Evolutionary conservation across 192 early-diverging fungal genomes (phyloP).

Genomic region (Coemansia sp.): DNA sequence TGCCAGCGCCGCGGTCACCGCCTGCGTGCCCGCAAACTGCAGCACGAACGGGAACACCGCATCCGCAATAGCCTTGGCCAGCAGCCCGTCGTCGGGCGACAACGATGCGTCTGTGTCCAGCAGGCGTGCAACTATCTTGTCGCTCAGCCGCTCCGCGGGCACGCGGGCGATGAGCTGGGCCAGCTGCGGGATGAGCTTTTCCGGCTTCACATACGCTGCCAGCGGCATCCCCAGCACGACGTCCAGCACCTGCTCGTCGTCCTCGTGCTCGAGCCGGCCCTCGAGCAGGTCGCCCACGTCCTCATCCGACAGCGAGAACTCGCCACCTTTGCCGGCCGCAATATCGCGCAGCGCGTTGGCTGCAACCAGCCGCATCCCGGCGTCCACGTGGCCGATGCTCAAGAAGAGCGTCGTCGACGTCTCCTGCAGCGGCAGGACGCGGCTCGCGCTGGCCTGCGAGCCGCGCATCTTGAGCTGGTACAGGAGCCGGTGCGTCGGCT

Average conservation of each 20-base stretch:
- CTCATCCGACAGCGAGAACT: conserved; percentile 13
- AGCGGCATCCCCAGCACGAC: conserved; percentile 24
- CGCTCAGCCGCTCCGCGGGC: conserved; percentile 5
- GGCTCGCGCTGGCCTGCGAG: conserved; percentile 8
- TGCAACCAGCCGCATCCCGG: conserved; percentile 67
- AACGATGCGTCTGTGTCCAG: conserved; percentile 10
- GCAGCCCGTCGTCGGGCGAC: conserved; percentile 5
- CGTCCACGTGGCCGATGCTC: conserved; percentile 72
- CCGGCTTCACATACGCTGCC: conserved; percentile 4
- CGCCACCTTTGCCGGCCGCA: conserved; percentile 38
- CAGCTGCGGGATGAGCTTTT: conserved; percentile 20
- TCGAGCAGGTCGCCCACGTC: conserved; percentile 20
- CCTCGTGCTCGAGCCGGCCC: conserved; percentile 37
- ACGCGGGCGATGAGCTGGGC: conserved; percentile 25
- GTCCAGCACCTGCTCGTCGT: conserved; percentile 26
- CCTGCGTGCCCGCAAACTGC: not conserved
- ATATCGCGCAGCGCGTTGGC: conserved; percentile 64
- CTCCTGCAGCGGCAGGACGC: conserved; percentile 56
- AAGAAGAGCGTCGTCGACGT: conserved; percentile 78
- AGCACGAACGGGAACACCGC: conserved; percentile 32
- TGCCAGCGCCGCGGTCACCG: conserved; percentile 14
- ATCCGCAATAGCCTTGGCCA: not conserved
- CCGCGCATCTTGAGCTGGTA: conserved; percentile 34
- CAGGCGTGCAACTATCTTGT: conserved; percentile 6
- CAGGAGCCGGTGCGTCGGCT: conserved; percentile 24